Percentiles rank a stretch among this genome's conserved stretches.
Conservation (phyloP, 352 stramenopile genomes). For the Globisporangium cederbergense region DNA sequence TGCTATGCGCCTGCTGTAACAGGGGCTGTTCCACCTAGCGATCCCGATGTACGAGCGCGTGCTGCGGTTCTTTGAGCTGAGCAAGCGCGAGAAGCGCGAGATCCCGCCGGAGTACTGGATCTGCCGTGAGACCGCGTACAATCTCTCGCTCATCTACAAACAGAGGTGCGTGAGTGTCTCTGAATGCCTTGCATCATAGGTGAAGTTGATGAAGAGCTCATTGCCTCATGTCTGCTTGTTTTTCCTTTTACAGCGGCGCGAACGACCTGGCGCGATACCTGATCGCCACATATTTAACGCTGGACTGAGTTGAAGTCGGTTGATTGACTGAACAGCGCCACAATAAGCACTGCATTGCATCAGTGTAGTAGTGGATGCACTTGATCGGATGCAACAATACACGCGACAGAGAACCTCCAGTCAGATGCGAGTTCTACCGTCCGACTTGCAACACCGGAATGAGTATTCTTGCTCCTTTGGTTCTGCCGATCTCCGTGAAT, state of each 20-base stretch:
- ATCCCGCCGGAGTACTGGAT: constrained; percentile 68
- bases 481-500: neutral
- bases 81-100: constrained; percentile 39
- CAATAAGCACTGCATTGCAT: too few relatives aligned
- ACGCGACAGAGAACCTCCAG: too few relatives aligned
- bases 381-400: neutral
- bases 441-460: constrained; percentile 5
- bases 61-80: constrained; percentile 71
- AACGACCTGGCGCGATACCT: constrained; percentile 75
- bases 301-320: constrained; percentile 34
- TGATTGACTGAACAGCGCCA: neutral
- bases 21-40: constrained; percentile 83
- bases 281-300: constrained; percentile 78
- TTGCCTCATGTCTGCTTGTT: constrained; percentile 1
- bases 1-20: neutral
- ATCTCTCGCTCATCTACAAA: constrained; percentile 86
- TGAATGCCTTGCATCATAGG: neutral
- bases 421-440: too few relatives aligned
- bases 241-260: constrained; percentile 40
- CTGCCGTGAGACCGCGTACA: constrained; percentile 84
- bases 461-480: neutral
- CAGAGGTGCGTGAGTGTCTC: constrained; percentile 46
- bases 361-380: too few relatives aligned
- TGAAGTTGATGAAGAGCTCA: neutral
- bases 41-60: constrained; percentile 88